Percentiles rank a stretch among this genome's conserved stretches.
phyloP scores from a whole-genome alignment of 805 yeast genomes.

The Yamadazyma phyllophila region DNA sequence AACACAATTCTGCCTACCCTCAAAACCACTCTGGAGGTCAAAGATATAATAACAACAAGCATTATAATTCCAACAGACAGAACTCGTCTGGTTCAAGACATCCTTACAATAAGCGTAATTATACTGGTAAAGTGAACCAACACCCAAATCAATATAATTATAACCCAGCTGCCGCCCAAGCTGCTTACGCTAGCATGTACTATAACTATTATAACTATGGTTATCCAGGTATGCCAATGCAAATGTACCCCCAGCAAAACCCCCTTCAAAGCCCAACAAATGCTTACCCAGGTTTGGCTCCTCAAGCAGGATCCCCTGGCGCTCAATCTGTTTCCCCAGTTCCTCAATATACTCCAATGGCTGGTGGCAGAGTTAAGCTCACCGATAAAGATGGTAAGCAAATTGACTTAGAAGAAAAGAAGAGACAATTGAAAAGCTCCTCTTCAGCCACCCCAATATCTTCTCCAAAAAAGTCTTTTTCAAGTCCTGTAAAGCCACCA shows the following conservation, averaged over 20 bases:
- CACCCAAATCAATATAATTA: slow-evolving; percentile 20
- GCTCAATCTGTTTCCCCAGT: slow-evolving; percentile 1
- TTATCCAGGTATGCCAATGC: slow-evolving; percentile 18
- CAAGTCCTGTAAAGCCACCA: slow-evolving; percentile 18
- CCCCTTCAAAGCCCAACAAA: slow-evolving; percentile 4
- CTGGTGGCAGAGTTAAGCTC: slow-evolving; percentile 24
- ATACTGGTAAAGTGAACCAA: slow-evolving; percentile 16
- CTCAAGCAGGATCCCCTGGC: slow-evolving; percentile 1
- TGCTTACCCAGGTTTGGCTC: slow-evolving; percentile 7
- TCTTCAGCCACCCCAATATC: slow-evolving; percentile 29
- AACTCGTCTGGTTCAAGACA: slow-evolving; percentile 6
- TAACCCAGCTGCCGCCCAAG: slow-evolving; percentile 19
- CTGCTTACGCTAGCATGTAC: slow-evolving; percentile 19
- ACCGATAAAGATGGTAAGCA: slow-evolving; percentile 44
- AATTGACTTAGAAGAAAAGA: slow-evolving; percentile 42
- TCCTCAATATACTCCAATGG: slow-evolving; percentile 6
- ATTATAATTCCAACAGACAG: slow-evolving; percentile 13
- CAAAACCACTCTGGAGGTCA: not conserved
- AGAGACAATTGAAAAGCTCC: slow-evolving; percentile 25
- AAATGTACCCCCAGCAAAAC: slow-evolving; percentile 10
- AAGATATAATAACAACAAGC: slow-evolving; percentile 5
- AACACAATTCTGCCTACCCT: slow-evolving; percentile 13
- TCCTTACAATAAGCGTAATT: slow-evolving; percentile 12
- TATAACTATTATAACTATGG: slow-evolving; percentile 29
- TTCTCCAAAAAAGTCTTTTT: slow-evolving; percentile 21